Percentiles rank a stretch among this genome's conserved stretches.
Evolutionary conservation across 2,329 filamentous ascomycete species (phyloP).

Genomic region (Cladophialophora chaetospira): DNA sequence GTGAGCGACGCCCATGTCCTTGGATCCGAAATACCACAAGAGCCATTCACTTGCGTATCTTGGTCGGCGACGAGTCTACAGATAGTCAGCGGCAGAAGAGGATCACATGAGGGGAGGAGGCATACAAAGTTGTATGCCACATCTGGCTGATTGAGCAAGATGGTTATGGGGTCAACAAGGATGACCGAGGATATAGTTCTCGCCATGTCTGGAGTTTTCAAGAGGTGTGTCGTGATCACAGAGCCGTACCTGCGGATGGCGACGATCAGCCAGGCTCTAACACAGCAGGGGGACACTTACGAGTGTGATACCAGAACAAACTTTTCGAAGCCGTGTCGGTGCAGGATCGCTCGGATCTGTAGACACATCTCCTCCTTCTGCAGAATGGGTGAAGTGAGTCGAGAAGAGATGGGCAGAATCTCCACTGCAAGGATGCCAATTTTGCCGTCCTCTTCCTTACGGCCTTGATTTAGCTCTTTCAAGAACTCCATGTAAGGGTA

Average conservation of each 20-base stretch:
- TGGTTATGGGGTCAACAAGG: constrained; percentile 36
- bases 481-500: constrained; percentile 64
- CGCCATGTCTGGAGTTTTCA: constrained; percentile 53
- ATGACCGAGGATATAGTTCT: constrained; percentile 52
- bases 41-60: constrained; percentile 67
- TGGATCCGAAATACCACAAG: constrained; percentile 70
- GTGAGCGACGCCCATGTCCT: constrained; percentile 67
- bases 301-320: constrained; percentile 65
- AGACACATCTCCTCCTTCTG: constrained; percentile 52
- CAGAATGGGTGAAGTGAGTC: constrained; percentile 15
- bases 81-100: constrained; percentile 3
- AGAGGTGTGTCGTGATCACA: constrained; percentile 63
- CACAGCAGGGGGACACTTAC: constrained; percentile 7
- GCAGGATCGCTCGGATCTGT: constrained; percentile 60
- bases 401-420: constrained; percentile 53
- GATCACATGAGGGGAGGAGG: not conserved
- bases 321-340: constrained; percentile 58
- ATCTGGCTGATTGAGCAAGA: not conserved
- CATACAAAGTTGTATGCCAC: not conserved
- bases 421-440: constrained; percentile 25
- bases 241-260: constrained; percentile 56
- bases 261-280: constrained; percentile 1
- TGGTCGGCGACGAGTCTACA: constrained; percentile 49
- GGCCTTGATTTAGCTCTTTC: constrained; percentile 51
- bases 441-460: constrained; percentile 8